Evolutionary conservation across 2,329 filamentous ascomycete species (phyloP), one percentile per base, ranked within the genome.

Genomic region (Periconia sp.): DNA sequence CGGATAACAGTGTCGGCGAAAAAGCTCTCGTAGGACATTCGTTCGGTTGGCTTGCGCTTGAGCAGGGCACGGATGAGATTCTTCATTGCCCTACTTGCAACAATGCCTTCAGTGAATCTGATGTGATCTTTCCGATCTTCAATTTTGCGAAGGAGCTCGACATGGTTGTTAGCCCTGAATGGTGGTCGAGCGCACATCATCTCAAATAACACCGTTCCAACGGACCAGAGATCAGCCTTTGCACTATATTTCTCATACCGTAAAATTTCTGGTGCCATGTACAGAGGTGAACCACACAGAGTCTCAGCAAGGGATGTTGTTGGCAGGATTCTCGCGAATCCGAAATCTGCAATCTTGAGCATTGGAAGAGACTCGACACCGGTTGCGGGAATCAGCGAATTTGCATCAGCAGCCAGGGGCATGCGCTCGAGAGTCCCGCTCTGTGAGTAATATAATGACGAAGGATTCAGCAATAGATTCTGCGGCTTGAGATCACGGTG

Each of bases 251-350:
- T 92, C 69, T 99, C 92, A 62, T 97, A 99, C 46, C 92, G 86
- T 50, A 99, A 78, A 52, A 99, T 99, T 73, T 99, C 94, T 4
- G 94, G 94, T 0, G 94, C 94, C 94, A 99, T 99, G 74, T 99
- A 99, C 18, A 99, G 77, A 8, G 94, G 94, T 10, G 94, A 97
- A 13, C 94, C 94, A 69, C 94, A 99, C 0, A 99, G 82, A 0
- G 94, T 99, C 69, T 99, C 94, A 9, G 94, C 94, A 51, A 99
- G 80, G 4, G 92, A 92, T 0, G 92, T 95, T 6, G 89, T 85
- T 2, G 94, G 92, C 35, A 99, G 76, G 41, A 95, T 90, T 42
- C 94, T 85, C 42, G 94, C 94, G 67, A 99, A 99, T n/a, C 94
- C 94, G 65, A 99, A 99, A 73, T 99, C 94, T 43, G 94, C 94